Base-by-base conservation (phyloP, 768 basidiomycete genomes). In the Lepiota subincarnata region DNA sequence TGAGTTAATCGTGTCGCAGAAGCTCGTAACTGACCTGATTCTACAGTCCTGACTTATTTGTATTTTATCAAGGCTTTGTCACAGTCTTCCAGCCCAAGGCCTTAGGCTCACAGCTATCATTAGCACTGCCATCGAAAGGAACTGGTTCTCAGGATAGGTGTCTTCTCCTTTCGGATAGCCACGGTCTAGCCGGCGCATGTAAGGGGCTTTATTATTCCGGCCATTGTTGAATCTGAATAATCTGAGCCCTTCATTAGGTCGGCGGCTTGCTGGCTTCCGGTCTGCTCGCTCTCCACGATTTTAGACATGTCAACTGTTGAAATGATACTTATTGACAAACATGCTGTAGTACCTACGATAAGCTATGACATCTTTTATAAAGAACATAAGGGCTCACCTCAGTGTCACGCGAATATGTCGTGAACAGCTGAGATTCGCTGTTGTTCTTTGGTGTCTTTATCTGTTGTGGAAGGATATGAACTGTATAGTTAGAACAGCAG, bases 211-310 rank as follows among this genome's bases (percentile, higher is more conserved):
- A 13, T 51, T 45, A 44, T 3, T 8, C 31, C 36, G 26, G 16
- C 7, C 41, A 36, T 41, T 45, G 37, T 38, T 31, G 43, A 13
- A 2, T 22, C n/a, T 36, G 22, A 8, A 31, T 20, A 10, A 13
- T 10, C 19, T 18, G 20, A 8, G 28, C 16, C 34, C 22, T 14
- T 50, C 48, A 20, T 24, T 28, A 22, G 70, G 68, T 71, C 44
- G 70, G 72, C 13, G 72, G 70, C 19, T 59, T 71, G 8, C 57
- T 72, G 19, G 70, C 71, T 2, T 72, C 70, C 10, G 71, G 72
- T 20, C 62, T 73, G 31, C 62, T 72, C 14, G 62, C 62, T 1
- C 52, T 73, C 1, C 45, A 62, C 8, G 66, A 73, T 53, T 62
- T 73, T 35, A 69, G 70, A 0, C 48, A 56, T 4, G 16, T 40